Conservation (phyloP, 2,329 filamentous ascomycete genomes). For the Fusarium circinatum region DNA sequence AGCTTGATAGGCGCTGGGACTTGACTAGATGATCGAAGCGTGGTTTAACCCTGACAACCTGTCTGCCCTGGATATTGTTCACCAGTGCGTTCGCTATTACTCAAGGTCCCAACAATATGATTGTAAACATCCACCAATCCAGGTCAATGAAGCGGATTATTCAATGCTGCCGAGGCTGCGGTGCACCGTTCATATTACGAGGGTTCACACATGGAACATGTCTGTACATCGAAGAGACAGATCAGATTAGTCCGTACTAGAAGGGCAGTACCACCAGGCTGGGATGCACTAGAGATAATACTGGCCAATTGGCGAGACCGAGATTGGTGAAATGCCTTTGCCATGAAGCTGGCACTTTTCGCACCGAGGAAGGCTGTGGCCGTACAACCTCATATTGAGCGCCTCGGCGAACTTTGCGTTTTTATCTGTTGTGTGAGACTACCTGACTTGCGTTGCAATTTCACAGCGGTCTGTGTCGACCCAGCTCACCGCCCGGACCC, state of each 20-base stretch:
- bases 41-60: constrained; percentile 35
- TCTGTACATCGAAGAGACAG: constrained; percentile 17
- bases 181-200: constrained; percentile 1
- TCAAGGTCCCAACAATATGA: constrained; percentile 28
- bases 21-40: constrained; percentile 18
- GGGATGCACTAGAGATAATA: constrained; percentile 29
- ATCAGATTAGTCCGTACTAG: constrained; percentile 27
- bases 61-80: constrained; percentile 30
- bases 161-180: constrained; percentile 9
- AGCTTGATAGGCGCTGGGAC: constrained; percentile 14
- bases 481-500: constrained; percentile 1
- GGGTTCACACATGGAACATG: constrained; percentile 25
- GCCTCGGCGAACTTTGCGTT: constrained; percentile 26
- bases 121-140: constrained; percentile 36
- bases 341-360: constrained; percentile 11
- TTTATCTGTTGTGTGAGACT: constrained; percentile 13
- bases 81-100: constrained; percentile 15
- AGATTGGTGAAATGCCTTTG: constrained; percentile 23
- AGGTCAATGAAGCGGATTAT: constrained; percentile 9
- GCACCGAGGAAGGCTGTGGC: constrained; percentile 16
- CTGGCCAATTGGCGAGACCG: constrained; percentile 29
- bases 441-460: constrained; percentile 16
- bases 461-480: constrained; percentile 27
- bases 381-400: constrained; percentile 17
- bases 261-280: constrained; percentile 29